Percentiles rank a stretch among this genome's conserved stretches.
phyloP scores from a whole-genome alignment of 148 eudicot genomes.

The Rhododendron ferrugineum region DNA sequence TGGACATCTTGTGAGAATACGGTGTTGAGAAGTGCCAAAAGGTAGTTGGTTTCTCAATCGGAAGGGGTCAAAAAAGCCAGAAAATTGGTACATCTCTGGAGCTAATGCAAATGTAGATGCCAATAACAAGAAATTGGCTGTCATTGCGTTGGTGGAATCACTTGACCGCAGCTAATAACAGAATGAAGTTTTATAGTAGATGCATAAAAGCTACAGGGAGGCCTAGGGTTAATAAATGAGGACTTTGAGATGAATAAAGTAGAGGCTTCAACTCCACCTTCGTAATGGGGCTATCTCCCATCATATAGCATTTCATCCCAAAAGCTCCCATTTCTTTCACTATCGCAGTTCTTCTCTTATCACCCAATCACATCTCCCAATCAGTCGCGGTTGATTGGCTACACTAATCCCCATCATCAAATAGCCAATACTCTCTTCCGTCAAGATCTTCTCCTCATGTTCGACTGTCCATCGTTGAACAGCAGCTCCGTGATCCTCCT shows the following conservation, averaged over 20 bases:
- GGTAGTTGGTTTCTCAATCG: background rate
- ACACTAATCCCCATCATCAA: background rate
- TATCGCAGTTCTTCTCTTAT: background rate
- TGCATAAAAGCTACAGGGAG: background rate
- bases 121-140: background rate
- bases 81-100: background rate
- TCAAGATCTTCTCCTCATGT: background rate
- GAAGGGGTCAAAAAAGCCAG: background rate
- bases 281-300: background rate
- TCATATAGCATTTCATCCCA: background rate
- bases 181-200: background rate
- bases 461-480: background rate
- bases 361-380: background rate
- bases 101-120: background rate
- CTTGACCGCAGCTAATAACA: background rate
- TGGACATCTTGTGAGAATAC: background rate
- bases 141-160: background rate
- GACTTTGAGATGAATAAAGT: background rate
- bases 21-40: background rate
- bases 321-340: background rate
- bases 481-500: background rate
- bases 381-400: background rate
- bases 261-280: background rate
- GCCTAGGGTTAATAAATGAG: constrained; percentile 1
- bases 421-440: background rate